A percentile compares a stretch with the other conserved stretches of the same genome.
Evolutionary conservation across 2,329 filamentous ascomycete genomes (phyloP).

Genomic region (Ilyonectria sp.): DNA sequence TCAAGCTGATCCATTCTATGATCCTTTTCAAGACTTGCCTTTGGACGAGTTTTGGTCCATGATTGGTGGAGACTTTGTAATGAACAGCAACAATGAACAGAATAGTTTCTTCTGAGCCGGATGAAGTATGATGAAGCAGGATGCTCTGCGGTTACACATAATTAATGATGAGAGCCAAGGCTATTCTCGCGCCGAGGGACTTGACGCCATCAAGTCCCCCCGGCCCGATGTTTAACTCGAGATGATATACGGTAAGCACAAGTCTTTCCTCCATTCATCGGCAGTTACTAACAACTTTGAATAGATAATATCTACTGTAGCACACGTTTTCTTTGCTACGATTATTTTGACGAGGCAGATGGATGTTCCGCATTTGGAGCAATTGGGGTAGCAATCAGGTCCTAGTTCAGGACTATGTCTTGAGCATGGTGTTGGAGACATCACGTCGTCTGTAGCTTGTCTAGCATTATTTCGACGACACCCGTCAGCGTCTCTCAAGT

Average conservation of each 20-base stretch:
- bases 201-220: not conserved
- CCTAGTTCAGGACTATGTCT: not conserved
- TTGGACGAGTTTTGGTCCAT: constrained; percentile 46
- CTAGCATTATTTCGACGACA: constrained; percentile 17
- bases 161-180: not conserved
- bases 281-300: not conserved
- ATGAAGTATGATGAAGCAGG: not conserved
- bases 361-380: not conserved
- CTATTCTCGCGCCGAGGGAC: not conserved
- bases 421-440: not conserved
- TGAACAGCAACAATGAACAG: constrained; percentile 13
- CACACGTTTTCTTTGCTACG: not conserved
- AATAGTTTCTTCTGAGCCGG: constrained; percentile 10
- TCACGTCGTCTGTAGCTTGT: not conserved
- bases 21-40: constrained; percentile 44
- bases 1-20: constrained; percentile 39
- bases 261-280: not conserved
- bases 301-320: not conserved
- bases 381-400: not conserved
- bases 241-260: not conserved
- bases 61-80: constrained; percentile 40
- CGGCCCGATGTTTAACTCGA: not conserved
- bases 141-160: not conserved
- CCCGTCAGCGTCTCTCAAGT: constrained; percentile 1
- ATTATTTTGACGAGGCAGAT: not conserved